These are phyloP conservation scores for Populus tomentosa DNA, from an alignment of 441 rosid genomes.

Conservation along the genomic window DNA sequence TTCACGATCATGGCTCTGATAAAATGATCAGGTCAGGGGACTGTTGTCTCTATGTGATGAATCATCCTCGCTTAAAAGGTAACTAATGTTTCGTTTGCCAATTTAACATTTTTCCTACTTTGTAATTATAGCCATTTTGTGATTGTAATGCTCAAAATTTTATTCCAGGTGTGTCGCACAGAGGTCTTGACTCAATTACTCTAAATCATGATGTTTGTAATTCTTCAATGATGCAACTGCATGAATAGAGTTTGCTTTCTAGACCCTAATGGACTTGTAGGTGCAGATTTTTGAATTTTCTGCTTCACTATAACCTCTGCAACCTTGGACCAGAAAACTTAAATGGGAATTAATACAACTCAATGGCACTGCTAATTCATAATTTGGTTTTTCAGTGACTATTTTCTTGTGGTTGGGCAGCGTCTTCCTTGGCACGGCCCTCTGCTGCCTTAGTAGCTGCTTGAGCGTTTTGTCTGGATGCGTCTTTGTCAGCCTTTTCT, in stretches of 20 bases:
- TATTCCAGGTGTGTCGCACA: background rate
- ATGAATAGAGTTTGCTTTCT: background rate
- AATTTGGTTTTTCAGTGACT: background rate
- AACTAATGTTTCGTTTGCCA: constrained; percentile 2
- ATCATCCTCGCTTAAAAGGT: constrained; percentile 20
- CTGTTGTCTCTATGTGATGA: constrained; percentile 14
- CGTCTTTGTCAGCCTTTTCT: constrained; percentile 21
- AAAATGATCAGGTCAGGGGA: background rate
- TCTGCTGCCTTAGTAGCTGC: constrained; percentile 4
- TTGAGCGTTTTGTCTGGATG: constrained; percentile 8
- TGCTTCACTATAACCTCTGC: constrained; percentile 1
- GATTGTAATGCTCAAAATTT: background rate
- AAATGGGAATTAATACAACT: constrained; percentile 9
- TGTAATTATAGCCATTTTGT: constrained; percentile 3
- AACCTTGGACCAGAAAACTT: background rate
- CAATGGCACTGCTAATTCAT: background rate
- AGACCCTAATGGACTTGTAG: background rate
- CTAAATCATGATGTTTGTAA: background rate
- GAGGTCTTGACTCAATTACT: background rate
- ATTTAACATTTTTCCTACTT: background rate
- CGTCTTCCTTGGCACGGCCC: constrained; percentile 12
- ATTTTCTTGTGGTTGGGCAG: background rate
- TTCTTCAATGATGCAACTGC: background rate
- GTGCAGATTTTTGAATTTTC: background rate
- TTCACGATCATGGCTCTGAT: constrained; percentile 24